Base-by-base conservation (phyloP, 352 stramenopile genomes). In the Globisporangium abappressorium region DNA sequence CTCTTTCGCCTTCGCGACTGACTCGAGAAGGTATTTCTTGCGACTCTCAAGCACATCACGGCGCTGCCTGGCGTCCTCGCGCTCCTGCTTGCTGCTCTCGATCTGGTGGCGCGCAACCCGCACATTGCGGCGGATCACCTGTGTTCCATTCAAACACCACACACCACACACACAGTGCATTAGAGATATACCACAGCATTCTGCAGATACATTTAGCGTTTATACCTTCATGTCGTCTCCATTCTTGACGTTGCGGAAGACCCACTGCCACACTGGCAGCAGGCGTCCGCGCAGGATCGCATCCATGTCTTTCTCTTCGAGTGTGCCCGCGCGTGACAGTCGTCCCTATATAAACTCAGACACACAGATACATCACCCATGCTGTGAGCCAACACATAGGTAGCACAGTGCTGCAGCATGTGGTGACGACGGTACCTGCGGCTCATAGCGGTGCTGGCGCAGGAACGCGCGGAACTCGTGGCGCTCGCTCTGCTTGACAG, bases 221-320 rank as follows among this genome's bases (percentile, higher is more conserved):
- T 9, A 56, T 51, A 82, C 75, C 53, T 77, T 69, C 69, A 83
- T 75, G 12, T 82, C 74, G 55, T 77, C 68, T 15, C 64, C 73
- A 28, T 65, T 80, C 55, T 76, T 77, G 38, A 85, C 41, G 70
- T 85, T 81, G 30, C 56, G 60, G 53, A 69, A 79, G 22, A 74
- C 41, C 78, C 78, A 85, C 53, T 67, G 62, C 78, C 78, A 85
- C 34, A 83, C 64, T 0, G 73, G 68, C 38, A 46, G 62, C 24
- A 85, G 60, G 12, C 68, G 66, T 0, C 73, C 69, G 4, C 74
- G 74, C 62, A 79, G 26, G 34, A 85, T 66, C n/a, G 78, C 78
- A 59, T 85, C 78, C 58, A 85, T 34, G 60, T 85, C 78, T 20
- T 64, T 73, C 26, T 85, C 78, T 62, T 83, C 67, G 14, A 85